Percentiles rank a stretch among this genome's conserved stretches.
Conservation (phyloP, 352 stramenopile species). For the Hyaloperonospora arabidopsidis region DNA sequence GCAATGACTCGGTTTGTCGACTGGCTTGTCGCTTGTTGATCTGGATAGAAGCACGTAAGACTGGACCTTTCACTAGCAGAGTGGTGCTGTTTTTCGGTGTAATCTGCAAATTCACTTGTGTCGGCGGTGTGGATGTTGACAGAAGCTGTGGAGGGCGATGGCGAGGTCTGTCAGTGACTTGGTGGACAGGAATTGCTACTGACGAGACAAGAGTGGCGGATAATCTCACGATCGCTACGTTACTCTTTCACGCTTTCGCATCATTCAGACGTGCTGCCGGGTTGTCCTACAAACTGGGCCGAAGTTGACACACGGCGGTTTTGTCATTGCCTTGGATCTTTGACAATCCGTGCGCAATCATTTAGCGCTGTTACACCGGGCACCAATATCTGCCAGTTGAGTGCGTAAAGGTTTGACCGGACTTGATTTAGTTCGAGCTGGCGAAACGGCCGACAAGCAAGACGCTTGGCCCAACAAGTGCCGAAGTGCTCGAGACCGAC, state of each 20-base stretch:
- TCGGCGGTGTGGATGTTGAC: slow-evolving; percentile 4
- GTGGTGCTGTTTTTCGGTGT: too few species aligned
- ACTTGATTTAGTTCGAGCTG: slow-evolving; percentile 13
- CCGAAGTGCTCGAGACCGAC: too few species aligned
- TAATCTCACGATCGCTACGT: slow-evolving; percentile 15
- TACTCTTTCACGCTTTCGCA: slow-evolving; percentile 20
- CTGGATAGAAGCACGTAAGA: too few species aligned
- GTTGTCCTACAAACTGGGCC: slow-evolving; percentile 28
- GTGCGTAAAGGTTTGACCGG: slow-evolving; percentile 3
- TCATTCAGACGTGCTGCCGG: slow-evolving; percentile 21
- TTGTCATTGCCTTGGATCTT: slow-evolving; percentile 17
- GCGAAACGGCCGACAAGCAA: slow-evolving; percentile 9
- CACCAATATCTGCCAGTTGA: neutral
- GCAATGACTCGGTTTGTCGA: neutral
- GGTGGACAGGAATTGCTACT: neutral
- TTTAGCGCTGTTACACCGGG: neutral
- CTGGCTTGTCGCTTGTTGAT: too few species aligned
- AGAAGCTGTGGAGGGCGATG: slow-evolving; percentile 22
- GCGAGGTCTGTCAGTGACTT: neutral
- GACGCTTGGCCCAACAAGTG: neutral
- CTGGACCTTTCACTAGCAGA: too few species aligned
- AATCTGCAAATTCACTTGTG: slow-evolving; percentile 26
- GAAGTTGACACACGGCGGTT: slow-evolving; percentile 22
- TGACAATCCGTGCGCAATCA: slow-evolving; percentile 21
- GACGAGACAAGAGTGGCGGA: neutral